Base-by-base conservation (phyloP, 495 filamentous ascomycete species). In the Cercophora scortea region DNA sequence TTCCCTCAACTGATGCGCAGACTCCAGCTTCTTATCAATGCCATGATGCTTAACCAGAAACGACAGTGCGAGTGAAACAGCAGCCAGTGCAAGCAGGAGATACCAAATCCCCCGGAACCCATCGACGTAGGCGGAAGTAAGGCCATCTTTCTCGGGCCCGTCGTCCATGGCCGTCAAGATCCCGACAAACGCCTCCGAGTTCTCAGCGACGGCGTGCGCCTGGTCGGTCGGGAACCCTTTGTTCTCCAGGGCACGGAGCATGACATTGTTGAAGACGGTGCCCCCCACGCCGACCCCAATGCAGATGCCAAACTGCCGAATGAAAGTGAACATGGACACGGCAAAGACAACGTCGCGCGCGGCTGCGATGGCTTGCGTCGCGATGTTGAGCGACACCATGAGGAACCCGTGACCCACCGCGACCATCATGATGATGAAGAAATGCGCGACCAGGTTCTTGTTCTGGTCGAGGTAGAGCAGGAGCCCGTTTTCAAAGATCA, bases 281-380 rank as follows among this genome's bases (percentile, higher is more conserved):
- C 77, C 77, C 6, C 81, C 79, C 25, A 83, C 68, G 12, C 79
- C 80, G n/a, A 85, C 70, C 6, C 81, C 81, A 16, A 82, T 48
- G 16, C 75, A 74, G 71, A 81, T 79, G 9, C 81, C 83, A 62
- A 79, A 72, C 0, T 72, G 70, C 8, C 80, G 71, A 32, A 76
- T 61, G 54, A 83, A 81, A 36, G 73, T 70, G 53, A 79, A 79
- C 56, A 81, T 73, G 52, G 73, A 75, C 52, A 77, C 69, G 44
- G 78, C 71, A 38, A 66, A 41, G 12, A 41, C 38, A 2, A 16
- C 38, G 15, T 41, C 38, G 38, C 62, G 43, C 58, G 62, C 4
- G 55, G 55, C 15, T 68, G 61, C 42, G 71, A 55, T 41, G 10
- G 76, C 77, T 64, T 82, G 79, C 10, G 71, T 61, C 9, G 69